Evolutionary conservation across 1,284 basidiomycete genomes (phyloP), one percentile per base, ranked within the genome.

Genomic region (Tylopilus orsonianus): DNA sequence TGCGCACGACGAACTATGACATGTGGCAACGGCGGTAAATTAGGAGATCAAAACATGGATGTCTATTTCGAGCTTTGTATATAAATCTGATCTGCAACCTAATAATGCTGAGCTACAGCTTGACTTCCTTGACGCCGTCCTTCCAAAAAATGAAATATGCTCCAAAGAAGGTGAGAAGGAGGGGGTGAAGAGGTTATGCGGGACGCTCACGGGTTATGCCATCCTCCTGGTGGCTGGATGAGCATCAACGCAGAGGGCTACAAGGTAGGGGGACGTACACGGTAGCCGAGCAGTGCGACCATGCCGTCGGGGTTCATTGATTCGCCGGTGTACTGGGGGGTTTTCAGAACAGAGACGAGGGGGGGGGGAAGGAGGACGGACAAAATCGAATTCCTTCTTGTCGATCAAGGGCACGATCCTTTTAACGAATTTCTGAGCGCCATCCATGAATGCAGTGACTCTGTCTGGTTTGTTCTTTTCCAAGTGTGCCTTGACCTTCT

Each of bases 111-210:
- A 42, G 23, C 69, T 66, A 90, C 55, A 85, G 76, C 69, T 91
- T 91, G 53, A 79, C 62, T 65, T 83, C 75, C 72, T 92, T 90
- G 58, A 93, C 69, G 43, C 93, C 93, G 70, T 96, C 83, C 74
- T 89, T 93, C 93, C 92, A 96, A 78, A 95, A 89, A 33, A 84
- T 93, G 72, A 96, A 85, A 74, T 90, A 98, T 66, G 95, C 90
- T 92, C n/a, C n/a, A 57, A 32, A 38, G 30, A 26, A 27, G 5
- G 26, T 26, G 26, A 26, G 26, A 26, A 26, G 5, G 5, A 6
- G 6, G 26, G 26, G 26, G 10, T 5, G 10, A 26, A 10, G 10
- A 10, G 29, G 14, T 30, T 30, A 9, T 8, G 30, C 8, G 20
- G 39, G 34, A 44, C 22, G 76, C 85, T 68, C 68, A 90, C 88